phyloP scores from a whole-genome alignment of 2,329 filamentous ascomycete species.

The Pseudogymnoascus sp. region DNA sequence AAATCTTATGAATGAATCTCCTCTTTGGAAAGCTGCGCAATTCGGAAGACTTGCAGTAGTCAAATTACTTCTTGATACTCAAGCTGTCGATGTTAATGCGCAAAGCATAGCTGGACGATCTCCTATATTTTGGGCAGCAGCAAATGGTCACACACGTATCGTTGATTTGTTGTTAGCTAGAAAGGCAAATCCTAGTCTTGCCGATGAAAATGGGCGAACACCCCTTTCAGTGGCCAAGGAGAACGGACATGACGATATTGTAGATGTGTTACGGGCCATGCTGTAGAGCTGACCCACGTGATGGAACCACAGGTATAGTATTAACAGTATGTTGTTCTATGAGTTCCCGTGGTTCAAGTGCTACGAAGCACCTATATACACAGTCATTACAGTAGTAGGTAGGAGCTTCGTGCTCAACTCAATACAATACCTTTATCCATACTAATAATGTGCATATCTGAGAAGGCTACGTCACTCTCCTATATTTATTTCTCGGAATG shows the following conservation, averaged over 20 bases:
- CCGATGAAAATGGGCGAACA: background rate
- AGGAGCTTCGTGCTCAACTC: background rate
- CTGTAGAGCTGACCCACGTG: background rate
- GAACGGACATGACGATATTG: background rate
- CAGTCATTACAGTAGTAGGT: background rate
- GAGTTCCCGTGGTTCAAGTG: background rate
- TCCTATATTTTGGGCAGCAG: background rate
- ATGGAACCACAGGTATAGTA: background rate
- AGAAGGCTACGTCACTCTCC: too few relatives aligned
- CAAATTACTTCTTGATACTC: slow-evolving; percentile 1
- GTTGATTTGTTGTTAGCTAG: background rate
- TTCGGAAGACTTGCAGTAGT: too few relatives aligned
- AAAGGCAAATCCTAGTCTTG: background rate
- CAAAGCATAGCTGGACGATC: background rate
- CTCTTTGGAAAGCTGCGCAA: too few relatives aligned
- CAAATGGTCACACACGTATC: background rate
- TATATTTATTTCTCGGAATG: too few relatives aligned
- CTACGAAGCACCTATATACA: background rate
- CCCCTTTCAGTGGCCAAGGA: background rate
- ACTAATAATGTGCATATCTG: too few relatives aligned
- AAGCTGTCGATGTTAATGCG: slow-evolving; percentile 11
- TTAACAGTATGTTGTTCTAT: background rate
- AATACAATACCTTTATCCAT: too few relatives aligned
- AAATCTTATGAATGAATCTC: too few relatives aligned
- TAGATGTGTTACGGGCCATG: background rate